phyloP scores from a whole-genome alignment of 805 yeast genomes.

The Komagataella populi region DNA sequence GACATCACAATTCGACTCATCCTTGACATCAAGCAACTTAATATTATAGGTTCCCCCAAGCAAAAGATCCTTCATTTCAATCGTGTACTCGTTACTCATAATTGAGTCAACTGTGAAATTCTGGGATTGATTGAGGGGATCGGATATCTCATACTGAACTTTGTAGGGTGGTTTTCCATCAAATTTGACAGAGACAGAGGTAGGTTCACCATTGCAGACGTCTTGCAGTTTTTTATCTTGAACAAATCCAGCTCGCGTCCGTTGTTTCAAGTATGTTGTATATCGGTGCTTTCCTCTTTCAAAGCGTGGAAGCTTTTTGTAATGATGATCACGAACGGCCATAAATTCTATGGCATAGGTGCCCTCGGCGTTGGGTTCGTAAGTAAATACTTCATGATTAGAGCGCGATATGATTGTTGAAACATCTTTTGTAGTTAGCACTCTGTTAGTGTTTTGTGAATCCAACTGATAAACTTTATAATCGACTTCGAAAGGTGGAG shows the following conservation, averaged over 20 bases:
- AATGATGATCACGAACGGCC: slow-evolving; percentile 49
- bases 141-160: slow-evolving; percentile 54
- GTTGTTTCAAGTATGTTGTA: slow-evolving; percentile 57
- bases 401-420: slow-evolving; percentile 19
- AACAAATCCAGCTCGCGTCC: slow-evolving; percentile 39
- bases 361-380: slow-evolving; percentile 74
- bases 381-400: slow-evolving; percentile 31
- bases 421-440: slow-evolving; percentile 11
- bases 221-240: slow-evolving; percentile 8
- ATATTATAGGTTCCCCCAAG: slow-evolving; percentile 67
- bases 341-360: slow-evolving; percentile 63
- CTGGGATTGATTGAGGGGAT: slow-evolving; percentile 31
- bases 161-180: slow-evolving; percentile 75
- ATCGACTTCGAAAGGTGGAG: slow-evolving; percentile 66
- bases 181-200: slow-evolving; percentile 40
- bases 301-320: slow-evolving; percentile 19
- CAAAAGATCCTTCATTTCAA: slow-evolving; percentile 40
- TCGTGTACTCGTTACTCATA: slow-evolving; percentile 18
- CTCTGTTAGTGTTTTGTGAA: slow-evolving; percentile 15
- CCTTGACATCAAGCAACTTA: slow-evolving; percentile 51
- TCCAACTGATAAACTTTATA: slow-evolving; percentile 46
- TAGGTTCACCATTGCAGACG: slow-evolving; percentile 18
- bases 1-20: slow-evolving; percentile 71
- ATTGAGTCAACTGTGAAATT: slow-evolving; percentile 29
- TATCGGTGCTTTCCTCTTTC: slow-evolving; percentile 35